Evolutionary conservation across 83 land plant genomes (phyloP), one percentile per base, ranked within the genome.

Genomic region (Thuja plicata): DNA sequence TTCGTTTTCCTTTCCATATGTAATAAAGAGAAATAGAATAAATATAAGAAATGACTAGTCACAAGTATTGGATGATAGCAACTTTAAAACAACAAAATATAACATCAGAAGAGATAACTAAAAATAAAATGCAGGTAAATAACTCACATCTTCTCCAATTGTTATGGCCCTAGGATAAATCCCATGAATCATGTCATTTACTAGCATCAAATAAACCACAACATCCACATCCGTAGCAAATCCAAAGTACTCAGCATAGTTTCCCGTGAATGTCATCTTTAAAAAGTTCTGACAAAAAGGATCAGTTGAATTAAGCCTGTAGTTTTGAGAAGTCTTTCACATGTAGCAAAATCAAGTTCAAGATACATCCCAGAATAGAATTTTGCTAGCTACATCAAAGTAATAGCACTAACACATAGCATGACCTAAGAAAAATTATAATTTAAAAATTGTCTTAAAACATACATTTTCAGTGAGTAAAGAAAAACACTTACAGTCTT

Each of bases 171-270:
- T 91, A 30, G 98, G 96, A 77, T 60, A 97, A 8, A 97, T 92
- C 48, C 96, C 97, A 91, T 96, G 98, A 87, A 97, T 93, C 79
- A 97, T 78, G 86, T 97, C 99, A 89, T 97, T 97, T 21, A 95
- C 99, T 86, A 97, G 91, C 98, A 97, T 97, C 92, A 97, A 85
- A 88, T 96, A 97, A 77, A 94, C 96, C 5, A 96, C 95, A 71
- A 98, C 99, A 96, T 97, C 99, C 15, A 96, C 96, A 95, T 97
- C 99, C 13, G 99, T 97, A 34, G 97, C 93, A 41, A 92, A 89
- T 54, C 99, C 98, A 91, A 97, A 97, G 80, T 97, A 97, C 91
- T 97, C 99, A 84, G 89, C 89, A 91, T 97, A 97, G 85, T 95
- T 95, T 60, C 99, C 99, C 41, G 96, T 97, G 87, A 97, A 97